Percentiles rank a stretch among this genome's conserved stretches.
phyloP scores from a whole-genome alignment of 164 flowering plant genomes.

The Liriodendron chinense region DNA sequence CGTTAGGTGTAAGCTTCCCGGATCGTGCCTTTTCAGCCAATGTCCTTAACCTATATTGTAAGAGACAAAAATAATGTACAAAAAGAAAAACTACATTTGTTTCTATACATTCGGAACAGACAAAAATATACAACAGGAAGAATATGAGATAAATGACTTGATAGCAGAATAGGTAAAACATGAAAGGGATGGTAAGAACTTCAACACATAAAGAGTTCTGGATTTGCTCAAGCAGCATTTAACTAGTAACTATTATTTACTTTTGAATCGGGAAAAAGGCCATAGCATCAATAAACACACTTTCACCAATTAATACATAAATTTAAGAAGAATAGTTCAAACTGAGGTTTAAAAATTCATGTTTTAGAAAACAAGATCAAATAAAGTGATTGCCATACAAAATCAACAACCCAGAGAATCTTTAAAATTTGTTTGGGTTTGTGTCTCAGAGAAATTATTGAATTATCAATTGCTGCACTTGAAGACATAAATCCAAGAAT shows the following conservation, averaged over 20 bases:
- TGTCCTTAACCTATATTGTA: constrained; percentile 66
- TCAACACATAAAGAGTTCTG: neutral
- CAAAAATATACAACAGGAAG: neutral
- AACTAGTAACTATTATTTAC: neutral
- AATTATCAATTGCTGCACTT: neutral
- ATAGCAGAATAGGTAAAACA: neutral
- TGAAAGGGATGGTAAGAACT: neutral
- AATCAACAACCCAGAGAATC: neutral
- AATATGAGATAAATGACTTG: neutral
- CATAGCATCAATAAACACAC: neutral
- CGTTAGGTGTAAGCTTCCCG: constrained; percentile 80
- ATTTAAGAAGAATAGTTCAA: too few species aligned
- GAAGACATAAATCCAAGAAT: neutral
- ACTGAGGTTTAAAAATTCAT: neutral
- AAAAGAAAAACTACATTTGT: neutral
- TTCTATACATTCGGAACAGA: neutral
- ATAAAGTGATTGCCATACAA: neutral
- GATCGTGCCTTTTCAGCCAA: constrained; percentile 90
- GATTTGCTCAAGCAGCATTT: neutral
- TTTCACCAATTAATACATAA: too few species aligned
- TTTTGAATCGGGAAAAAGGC: neutral
- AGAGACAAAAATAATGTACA: neutral
- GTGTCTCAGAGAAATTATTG: neutral
- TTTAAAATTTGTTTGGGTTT: neutral
- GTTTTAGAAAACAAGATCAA: neutral